These are phyloP conservation scores for Salix suchowensis DNA, from an alignment of 345 rosid species.

Conservation along the genomic window DNA sequence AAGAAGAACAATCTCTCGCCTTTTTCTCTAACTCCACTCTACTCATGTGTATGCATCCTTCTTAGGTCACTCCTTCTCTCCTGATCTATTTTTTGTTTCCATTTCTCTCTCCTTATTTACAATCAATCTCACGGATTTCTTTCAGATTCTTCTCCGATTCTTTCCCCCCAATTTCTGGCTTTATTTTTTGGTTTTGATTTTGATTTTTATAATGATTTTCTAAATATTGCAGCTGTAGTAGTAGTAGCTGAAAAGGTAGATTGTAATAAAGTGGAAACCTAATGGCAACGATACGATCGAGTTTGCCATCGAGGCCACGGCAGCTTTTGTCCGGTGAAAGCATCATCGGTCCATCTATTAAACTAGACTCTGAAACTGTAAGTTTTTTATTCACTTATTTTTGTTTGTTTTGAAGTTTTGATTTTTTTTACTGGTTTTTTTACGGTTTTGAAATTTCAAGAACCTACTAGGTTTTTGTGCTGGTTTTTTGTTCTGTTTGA, in stretches of 20 bases:
- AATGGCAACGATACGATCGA: constrained; percentile 82
- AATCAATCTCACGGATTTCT: constrained; percentile 5
- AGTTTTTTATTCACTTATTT: constrained; percentile 23
- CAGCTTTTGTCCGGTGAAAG: constrained; percentile 88
- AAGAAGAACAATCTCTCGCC: constrained; percentile 8
- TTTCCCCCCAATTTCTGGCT: neutral
- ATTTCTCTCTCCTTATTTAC: neutral
- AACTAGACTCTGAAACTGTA: constrained; percentile 84
- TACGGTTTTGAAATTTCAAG: constrained; percentile 1
- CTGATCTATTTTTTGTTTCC: neutral
- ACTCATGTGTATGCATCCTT: constrained; percentile 38
- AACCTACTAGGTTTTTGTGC: constrained; percentile 14
- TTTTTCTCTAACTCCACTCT: constrained; percentile 3
- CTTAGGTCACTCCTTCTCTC: constrained; percentile 16
- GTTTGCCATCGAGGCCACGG: constrained; percentile 83
- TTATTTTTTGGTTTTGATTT: neutral
- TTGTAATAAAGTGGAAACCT: constrained; percentile 39
- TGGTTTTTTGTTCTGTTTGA: neutral
- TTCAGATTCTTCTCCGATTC: constrained; percentile 11
- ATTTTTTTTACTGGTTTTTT: neutral
- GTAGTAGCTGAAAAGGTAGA: constrained; percentile 25
- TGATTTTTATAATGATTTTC: neutral
- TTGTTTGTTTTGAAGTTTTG: neutral
- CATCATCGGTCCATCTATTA: constrained; percentile 63
- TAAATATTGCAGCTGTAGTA: neutral